Evolutionary conservation across 495 filamentous ascomycete genomes (phyloP).

Genomic region (Antarctomyces pellizariae): DNA sequence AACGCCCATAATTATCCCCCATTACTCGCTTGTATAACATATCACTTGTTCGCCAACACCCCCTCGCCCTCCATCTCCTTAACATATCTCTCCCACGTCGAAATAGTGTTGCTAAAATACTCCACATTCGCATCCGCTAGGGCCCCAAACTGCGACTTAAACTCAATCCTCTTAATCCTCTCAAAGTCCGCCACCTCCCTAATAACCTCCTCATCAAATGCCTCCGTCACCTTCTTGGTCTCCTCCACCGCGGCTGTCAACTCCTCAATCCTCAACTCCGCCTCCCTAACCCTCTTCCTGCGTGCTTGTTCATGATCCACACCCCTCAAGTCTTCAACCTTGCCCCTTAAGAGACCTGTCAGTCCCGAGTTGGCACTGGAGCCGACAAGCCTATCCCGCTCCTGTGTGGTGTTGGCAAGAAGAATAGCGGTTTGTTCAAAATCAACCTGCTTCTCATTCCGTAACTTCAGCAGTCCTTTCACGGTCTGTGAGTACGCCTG

Average conservation of each 20-base stretch:
- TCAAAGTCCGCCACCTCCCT: slow-evolving; percentile 86
- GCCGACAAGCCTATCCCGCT: slow-evolving; percentile 64
- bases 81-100: slow-evolving; percentile 78
- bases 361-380: slow-evolving; percentile 38
- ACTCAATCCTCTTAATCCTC: slow-evolving; percentile 82
- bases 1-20: no score
- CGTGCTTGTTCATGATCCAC: slow-evolving; percentile 88
- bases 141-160: slow-evolving; percentile 61
- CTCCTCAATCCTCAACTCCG: slow-evolving; percentile 79
- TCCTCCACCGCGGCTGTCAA: slow-evolving; percentile 71
- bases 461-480: slow-evolving; percentile 69
- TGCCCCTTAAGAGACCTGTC: slow-evolving; percentile 75
- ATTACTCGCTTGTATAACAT: no score
- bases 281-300: slow-evolving; percentile 62
- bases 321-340: slow-evolving; percentile 90
- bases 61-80: slow-evolving; percentile 62
- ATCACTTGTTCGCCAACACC: no score
- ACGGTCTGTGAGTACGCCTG: slow-evolving; percentile 67
- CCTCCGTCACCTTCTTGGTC: slow-evolving; percentile 58
- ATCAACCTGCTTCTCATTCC: slow-evolving; percentile 94
- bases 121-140: slow-evolving; percentile 69
- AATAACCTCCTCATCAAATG: slow-evolving; percentile 85
- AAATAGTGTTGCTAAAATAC: slow-evolving; percentile 59
- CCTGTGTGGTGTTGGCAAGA: slow-evolving; percentile 67
- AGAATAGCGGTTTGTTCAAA: slow-evolving; percentile 93